A percentile compares a stretch with the other conserved stretches of the same genome.
phyloP scores from a whole-genome alignment of 768 basidiomycete species.

The Mycena amicta region DNA sequence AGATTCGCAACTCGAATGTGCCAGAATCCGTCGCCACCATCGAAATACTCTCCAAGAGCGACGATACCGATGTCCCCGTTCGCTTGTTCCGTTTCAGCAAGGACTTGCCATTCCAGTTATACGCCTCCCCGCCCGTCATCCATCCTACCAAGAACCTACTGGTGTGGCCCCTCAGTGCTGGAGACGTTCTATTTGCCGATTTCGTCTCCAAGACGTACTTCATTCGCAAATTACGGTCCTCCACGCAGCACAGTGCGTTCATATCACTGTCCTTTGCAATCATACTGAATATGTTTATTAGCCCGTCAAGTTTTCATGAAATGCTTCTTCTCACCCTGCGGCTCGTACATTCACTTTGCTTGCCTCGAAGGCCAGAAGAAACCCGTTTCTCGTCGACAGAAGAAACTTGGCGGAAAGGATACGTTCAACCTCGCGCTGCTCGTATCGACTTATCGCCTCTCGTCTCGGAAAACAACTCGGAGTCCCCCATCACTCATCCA shows the following conservation, averaged over 20 bases:
- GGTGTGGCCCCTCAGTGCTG: conserved; percentile 32
- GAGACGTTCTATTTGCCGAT: conserved; percentile 32
- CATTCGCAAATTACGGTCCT: conserved; percentile 28
- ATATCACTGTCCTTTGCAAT: neutral
- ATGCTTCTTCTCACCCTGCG: conserved; percentile 29
- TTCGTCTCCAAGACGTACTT: conserved; percentile 30
- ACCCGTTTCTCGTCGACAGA: neutral
- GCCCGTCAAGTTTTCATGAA: conserved; percentile 32
- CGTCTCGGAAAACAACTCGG: conserved; percentile 17
- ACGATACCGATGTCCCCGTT: no score
- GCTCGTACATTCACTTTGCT: conserved; percentile 28
- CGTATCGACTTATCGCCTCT: conserved; percentile 28
- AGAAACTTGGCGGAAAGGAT: neutral
- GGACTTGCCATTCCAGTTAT: conserved; percentile 23
- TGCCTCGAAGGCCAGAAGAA: conserved; percentile 28
- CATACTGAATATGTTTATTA: conserved; percentile 4
- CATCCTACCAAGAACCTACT: conserved; percentile 29
- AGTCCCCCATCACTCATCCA: conserved; percentile 25
- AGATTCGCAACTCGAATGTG: neutral
- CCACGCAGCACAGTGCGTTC: conserved; percentile 28
- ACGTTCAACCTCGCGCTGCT: conserved; percentile 23
- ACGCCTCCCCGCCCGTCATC: conserved; percentile 30
- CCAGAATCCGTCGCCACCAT: no score
- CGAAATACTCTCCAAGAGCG: no score
- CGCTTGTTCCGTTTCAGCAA: conserved; percentile 23